phyloP scores from a whole-genome alignment of 257 asterid genomes.

The Ajuga chamaepitys region DNA sequence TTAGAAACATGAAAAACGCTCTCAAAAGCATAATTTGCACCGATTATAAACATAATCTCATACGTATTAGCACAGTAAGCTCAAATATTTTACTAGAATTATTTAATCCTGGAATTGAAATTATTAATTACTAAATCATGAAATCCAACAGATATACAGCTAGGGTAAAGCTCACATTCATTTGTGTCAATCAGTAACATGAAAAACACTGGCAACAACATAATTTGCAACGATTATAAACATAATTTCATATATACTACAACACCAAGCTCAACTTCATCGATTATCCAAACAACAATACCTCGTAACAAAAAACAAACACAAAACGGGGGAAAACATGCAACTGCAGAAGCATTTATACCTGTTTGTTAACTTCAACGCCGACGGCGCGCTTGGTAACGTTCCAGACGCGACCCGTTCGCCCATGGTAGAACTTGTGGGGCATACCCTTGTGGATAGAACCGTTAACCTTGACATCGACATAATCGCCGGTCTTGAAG shows the following conservation, averaged over 20 bases:
- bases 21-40: not conserved
- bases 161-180: not conserved
- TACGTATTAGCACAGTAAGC: too few relatives aligned
- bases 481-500: constrained; percentile 52
- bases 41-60: not conserved
- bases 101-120: too few relatives aligned
- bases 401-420: constrained; percentile 64
- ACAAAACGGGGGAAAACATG: not conserved
- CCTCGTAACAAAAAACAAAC: not conserved
- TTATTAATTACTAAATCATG: too few relatives aligned
- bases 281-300: not conserved
- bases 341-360: not conserved
- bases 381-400: constrained; percentile 59
- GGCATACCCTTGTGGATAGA: constrained; percentile 67
- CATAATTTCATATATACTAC: not conserved
- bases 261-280: not conserved
- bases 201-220: not conserved
- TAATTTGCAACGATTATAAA: not conserved
- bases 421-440: constrained; percentile 62
- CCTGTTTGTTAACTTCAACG: constrained; percentile 64
- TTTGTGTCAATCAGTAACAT: not conserved
- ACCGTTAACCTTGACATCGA: constrained; percentile 59
- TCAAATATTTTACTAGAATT: not conserved
- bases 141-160: not conserved
- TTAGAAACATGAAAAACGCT: not conserved